phyloP scores from a whole-genome alignment of 352 stramenopile species.

The Aphanomyces invadans region DNA sequence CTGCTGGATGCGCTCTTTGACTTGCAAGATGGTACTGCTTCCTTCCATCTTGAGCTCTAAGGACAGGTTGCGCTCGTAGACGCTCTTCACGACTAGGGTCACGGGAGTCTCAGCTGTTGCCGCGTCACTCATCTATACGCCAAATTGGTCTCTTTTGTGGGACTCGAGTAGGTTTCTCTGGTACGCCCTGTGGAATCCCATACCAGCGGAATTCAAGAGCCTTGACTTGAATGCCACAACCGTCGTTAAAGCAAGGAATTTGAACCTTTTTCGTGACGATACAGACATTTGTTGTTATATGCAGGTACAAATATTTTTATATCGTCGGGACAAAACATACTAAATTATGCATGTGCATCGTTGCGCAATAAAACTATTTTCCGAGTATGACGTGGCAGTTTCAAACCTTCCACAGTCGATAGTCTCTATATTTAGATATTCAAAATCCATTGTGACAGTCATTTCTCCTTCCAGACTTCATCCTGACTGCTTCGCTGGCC shows the following conservation, averaged over 20 bases:
- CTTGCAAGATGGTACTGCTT: constrained; percentile 36
- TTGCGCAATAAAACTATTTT: constrained; percentile 1
- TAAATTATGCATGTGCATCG: no score
- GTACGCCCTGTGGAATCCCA: background rate
- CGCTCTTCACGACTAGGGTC: constrained; percentile 71
- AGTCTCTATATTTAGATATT: background rate
- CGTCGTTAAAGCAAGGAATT: background rate
- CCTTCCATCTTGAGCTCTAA: constrained; percentile 38
- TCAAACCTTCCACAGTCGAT: no score
- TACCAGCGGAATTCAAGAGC: background rate
- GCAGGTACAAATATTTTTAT: background rate
- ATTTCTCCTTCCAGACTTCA: no score
- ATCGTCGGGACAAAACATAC: background rate
- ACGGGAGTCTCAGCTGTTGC: constrained; percentile 26
- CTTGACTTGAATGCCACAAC: constrained; percentile 2
- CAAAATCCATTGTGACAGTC: background rate
- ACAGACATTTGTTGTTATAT: constrained; percentile 10
- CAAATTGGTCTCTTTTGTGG: background rate
- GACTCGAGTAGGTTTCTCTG: constrained; percentile 2
- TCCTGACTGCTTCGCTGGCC: no score
- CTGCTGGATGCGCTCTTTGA: constrained; percentile 52
- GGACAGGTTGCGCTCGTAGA: constrained; percentile 55
- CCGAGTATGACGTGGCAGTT: constrained; percentile 19
- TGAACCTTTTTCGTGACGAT: background rate
- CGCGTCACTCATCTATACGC: background rate